Conservation (phyloP, 345 rosid genomes). For the Rhodomyrtus tomentosa region DNA sequence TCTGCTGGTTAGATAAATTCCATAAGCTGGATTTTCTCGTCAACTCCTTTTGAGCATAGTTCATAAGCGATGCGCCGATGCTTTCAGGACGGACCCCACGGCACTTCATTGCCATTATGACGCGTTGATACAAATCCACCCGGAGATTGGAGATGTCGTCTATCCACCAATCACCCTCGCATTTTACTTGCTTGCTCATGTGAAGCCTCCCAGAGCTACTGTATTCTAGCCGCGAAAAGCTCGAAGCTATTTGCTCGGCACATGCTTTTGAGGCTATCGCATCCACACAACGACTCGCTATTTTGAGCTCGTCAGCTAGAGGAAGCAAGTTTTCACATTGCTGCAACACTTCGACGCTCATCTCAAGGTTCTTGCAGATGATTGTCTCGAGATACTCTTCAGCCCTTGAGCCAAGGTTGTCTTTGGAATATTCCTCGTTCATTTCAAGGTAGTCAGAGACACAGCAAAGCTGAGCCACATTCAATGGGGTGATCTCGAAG, state of each 20-base stretch:
- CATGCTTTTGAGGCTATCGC: conserved; percentile 93
- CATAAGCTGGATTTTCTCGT: conserved; percentile 66
- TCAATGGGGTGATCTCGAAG: conserved; percentile 78
- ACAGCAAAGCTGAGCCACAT: conserved; percentile 81
- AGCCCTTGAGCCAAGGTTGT: conserved; percentile 74
- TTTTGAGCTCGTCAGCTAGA: conserved; percentile 81
- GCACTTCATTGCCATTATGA: conserved; percentile 84
- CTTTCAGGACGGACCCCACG: conserved; percentile 97
- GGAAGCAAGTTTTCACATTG: conserved; percentile 86
- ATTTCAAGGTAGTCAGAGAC: conserved; percentile 89
- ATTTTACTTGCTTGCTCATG: conserved; percentile 74
- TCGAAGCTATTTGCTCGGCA: conserved; percentile 85
- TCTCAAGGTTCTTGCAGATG: conserved; percentile 80
- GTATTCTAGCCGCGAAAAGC: conserved; percentile 90
- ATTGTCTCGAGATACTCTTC: conserved; percentile 82
- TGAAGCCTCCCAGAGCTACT: conserved; percentile 98
- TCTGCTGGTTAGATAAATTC: conserved; percentile 43
- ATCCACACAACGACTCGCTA: conserved; percentile 74
- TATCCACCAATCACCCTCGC: conserved; percentile 94
- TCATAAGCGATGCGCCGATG: conserved; percentile 75
- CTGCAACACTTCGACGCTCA: conserved; percentile 80
- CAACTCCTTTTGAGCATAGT: conserved; percentile 79
- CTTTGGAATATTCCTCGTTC: conserved; percentile 85
- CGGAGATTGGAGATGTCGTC: conserved; percentile 82
- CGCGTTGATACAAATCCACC: conserved; percentile 71